A percentile compares a stretch with the other conserved stretches of the same genome.
These are phyloP conservation scores for Lactarius psammicola DNA, from an alignment of 768 basidiomycete species.

Conservation along the genomic window DNA sequence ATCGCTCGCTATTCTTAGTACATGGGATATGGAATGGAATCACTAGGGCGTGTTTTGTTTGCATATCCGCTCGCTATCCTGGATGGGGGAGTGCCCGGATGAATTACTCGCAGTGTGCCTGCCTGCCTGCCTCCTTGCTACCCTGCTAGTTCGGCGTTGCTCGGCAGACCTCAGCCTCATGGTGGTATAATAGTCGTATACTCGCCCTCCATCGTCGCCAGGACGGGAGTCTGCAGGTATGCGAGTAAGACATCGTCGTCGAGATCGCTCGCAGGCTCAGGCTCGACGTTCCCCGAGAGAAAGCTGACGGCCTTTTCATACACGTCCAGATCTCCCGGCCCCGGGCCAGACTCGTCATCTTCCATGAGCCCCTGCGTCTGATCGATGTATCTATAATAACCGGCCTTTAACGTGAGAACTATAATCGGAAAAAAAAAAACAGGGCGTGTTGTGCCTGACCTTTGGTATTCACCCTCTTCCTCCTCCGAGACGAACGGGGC, in stretches of 20 bases:
- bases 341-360: constrained; percentile 17
- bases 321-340: constrained; percentile 16
- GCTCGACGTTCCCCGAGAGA: constrained; percentile 19
- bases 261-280: constrained; percentile 18
- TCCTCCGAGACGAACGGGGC: constrained; percentile 27
- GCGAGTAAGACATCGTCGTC: constrained; percentile 25
- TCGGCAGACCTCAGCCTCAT: background rate
- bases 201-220: constrained; percentile 23
- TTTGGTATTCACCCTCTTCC: constrained; percentile 28
- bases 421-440: background rate
- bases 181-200: background rate
- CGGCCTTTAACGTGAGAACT: no score
- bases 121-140: background rate
- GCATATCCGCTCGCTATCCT: background rate
- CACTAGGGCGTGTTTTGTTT: background rate
- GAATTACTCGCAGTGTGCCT: background rate
- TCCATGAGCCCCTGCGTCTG: constrained; percentile 23
- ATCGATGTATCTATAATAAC: constrained; percentile 15
- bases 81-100: background rate
- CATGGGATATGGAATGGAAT: background rate
- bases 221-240: constrained; percentile 13
- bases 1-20: background rate
- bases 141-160: no score
- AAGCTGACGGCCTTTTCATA: constrained; percentile 20
- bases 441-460: constrained; percentile 8